Base-by-base conservation (phyloP, 768 basidiomycete species). In the Tephrocybe sp. region DNA sequence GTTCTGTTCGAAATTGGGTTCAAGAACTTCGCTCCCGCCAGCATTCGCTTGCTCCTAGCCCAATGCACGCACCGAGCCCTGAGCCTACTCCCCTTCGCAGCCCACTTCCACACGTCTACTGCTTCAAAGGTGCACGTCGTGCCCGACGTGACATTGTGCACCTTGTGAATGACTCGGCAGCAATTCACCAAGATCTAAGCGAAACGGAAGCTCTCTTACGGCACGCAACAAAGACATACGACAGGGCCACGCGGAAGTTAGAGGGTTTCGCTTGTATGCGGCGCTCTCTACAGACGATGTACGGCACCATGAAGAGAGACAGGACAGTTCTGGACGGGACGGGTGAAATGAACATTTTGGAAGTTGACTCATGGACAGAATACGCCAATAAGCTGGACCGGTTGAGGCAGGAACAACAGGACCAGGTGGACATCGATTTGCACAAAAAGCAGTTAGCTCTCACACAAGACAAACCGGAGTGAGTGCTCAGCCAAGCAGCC, bases 251-350 rank as follows among this genome's bases (percentile, higher is more conserved):
- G 20, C 33, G 26, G 8, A 54, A 53, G 7, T 32, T 56, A 12
- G 38, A 54, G 36, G 57, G 62, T 24, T 40, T 64, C 3, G 21
- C 55, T 11, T 60, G 55, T 43, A 50, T 55, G 38, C 58, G 61
- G 21, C 25, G 54, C 21, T 43, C 44, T n/a, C 12, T 60, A 33
- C 59, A 65, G 43, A 24, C 26, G 11, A 25, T 51, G 30, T 46
- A 65, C 8, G 38, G 59, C 3, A 42, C 48, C 21, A 54, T 70
- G 58, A 67, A 66, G 48, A 30, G 55, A 4, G 60, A 66, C 45
- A 50, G 46, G 44, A 54, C 54, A 18, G 33, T 66, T n/a, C 64
- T 62, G 62, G 68, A 72, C 53, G 69, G 68, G 43, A 67, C 65
- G 11, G 42, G 33, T 20, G 33, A 53, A 11, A 59, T 66, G 62